A percentile compares a stretch with the other conserved stretches of the same genome.
phyloP scores from a whole-genome alignment of 176 grass and related monocot genomes.

The Oryza longistaminata region DNA sequence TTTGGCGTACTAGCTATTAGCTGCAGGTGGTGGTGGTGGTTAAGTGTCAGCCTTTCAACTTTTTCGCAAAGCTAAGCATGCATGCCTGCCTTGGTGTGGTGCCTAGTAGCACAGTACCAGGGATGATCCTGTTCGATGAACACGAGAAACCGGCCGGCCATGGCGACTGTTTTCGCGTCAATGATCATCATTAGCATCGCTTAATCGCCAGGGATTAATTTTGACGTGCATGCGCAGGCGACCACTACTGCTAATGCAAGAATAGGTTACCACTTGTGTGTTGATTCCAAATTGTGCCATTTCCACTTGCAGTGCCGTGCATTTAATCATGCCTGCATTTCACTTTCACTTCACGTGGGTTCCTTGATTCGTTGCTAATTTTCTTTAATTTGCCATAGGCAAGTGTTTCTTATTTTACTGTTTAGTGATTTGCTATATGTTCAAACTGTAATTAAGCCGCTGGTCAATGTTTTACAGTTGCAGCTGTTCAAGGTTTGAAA shows the following conservation, averaged over 20 bases:
- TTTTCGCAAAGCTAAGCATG: slow-evolving; percentile 7
- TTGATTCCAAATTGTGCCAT: neutral
- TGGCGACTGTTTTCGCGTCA: neutral
- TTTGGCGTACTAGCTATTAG: neutral
- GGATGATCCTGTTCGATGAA: slow-evolving; percentile 8
- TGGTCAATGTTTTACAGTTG: neutral
- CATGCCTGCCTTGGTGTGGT: neutral
- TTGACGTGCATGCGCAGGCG: neutral
- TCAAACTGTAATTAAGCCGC: neutral
- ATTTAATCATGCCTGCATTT: neutral
- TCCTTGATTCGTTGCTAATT: neutral
- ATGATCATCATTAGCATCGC: neutral
- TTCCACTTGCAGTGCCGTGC: neutral
- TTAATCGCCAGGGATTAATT: slow-evolving; percentile 22
- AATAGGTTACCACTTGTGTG: neutral
- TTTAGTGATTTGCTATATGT: neutral
- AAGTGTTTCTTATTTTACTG: neutral
- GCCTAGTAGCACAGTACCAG: neutral
- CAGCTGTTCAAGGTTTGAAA: neutral
- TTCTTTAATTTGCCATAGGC: neutral
- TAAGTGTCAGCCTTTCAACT: slow-evolving; percentile 35
- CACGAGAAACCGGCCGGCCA: slow-evolving; percentile 40
- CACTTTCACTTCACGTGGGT: neutral
- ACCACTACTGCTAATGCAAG: neutral
- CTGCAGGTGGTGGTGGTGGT: neutral